Conservation (phyloP, 225 moss, liverwort and hornwort species). For the Polytrichum formosum region DNA sequence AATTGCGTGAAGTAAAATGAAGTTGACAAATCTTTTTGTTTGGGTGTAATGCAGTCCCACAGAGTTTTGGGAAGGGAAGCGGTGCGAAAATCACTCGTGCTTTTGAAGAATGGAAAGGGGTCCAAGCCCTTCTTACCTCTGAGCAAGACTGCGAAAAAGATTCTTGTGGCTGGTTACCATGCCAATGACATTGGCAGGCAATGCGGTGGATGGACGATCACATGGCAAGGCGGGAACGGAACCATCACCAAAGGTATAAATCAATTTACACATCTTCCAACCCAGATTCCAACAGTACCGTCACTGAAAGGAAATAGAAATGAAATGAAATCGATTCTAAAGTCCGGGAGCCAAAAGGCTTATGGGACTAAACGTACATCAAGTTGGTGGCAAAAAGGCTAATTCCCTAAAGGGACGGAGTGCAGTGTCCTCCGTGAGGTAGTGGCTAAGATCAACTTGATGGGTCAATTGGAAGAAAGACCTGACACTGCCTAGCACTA, state of each 20-base stretch:
- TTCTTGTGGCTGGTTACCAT: constrained; percentile 69
- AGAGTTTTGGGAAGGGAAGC: constrained; percentile 67
- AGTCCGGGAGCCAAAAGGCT: no score
- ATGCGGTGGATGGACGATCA: constrained; percentile 92
- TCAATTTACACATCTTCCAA: no score
- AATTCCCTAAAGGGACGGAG: no score
- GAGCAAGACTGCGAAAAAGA: constrained; percentile 41
- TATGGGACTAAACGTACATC: no score
- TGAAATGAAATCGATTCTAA: no score
- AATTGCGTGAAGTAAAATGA: background rate
- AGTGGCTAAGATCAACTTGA: no score
- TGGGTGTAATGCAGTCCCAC: constrained; percentile 40
- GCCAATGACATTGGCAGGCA: constrained; percentile 83
- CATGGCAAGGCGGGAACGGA: constrained; percentile 79
- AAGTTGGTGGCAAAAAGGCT: no score
- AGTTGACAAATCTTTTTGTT: background rate
- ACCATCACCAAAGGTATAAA: constrained; percentile 56
- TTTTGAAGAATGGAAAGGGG: constrained; percentile 75
- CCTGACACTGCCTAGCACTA: background rate
- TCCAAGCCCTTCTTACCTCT: constrained; percentile 52
- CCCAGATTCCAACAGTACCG: no score
- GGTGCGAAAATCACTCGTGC: constrained; percentile 78
- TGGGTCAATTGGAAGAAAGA: no score
- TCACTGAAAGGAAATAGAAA: no score
- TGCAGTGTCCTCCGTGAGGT: no score